phyloP scores from a whole-genome alignment of 164 flowering plant species.

The Stephania yunnanensis region DNA sequence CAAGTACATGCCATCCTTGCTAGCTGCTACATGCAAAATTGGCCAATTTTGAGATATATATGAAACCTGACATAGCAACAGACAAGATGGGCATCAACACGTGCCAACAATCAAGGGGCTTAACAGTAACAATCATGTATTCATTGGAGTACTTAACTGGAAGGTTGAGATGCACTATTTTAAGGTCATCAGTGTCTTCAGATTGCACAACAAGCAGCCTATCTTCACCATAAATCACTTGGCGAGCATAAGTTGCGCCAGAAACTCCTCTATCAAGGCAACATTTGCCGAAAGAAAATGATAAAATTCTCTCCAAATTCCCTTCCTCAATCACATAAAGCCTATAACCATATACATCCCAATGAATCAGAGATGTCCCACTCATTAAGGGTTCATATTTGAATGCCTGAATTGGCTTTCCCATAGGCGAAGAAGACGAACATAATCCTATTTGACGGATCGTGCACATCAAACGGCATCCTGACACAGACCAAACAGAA shows the following conservation, averaged over 20 bases:
- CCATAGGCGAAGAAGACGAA: constrained; percentile 83
- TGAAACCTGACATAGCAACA: constrained; percentile 50
- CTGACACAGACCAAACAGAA: constrained; percentile 95
- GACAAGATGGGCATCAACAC: not conserved
- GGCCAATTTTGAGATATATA: constrained; percentile 99
- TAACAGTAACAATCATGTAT: not conserved
- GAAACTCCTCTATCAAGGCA: constrained; percentile 90
- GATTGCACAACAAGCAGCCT: constrained; percentile 87
- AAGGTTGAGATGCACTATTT: constrained; percentile 81
- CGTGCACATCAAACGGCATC: constrained; percentile 96
- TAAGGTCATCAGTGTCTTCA: constrained; percentile 90
- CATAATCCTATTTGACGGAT: constrained; percentile 87
- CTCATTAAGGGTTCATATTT: constrained; percentile 84
- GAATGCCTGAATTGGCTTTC: constrained; percentile 60
- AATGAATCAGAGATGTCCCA: constrained; percentile 79
- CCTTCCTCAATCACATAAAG: constrained; percentile 84
- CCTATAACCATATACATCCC: constrained; percentile 96
- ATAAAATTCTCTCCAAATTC: constrained; percentile 69
- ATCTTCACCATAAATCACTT: constrained; percentile 93
- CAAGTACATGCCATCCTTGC: constrained; percentile 90
- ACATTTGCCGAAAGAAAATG: constrained; percentile 94
- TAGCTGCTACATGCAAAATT: constrained; percentile 83
- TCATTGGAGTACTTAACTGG: constrained; percentile 59
- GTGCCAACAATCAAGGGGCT: not conserved
- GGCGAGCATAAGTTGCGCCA: constrained; percentile 73